Percentiles rank a stretch among this genome's conserved stretches.
Conservation (phyloP, 2,329 filamentous ascomycete genomes). For the Trichothecium sympodiale region DNA sequence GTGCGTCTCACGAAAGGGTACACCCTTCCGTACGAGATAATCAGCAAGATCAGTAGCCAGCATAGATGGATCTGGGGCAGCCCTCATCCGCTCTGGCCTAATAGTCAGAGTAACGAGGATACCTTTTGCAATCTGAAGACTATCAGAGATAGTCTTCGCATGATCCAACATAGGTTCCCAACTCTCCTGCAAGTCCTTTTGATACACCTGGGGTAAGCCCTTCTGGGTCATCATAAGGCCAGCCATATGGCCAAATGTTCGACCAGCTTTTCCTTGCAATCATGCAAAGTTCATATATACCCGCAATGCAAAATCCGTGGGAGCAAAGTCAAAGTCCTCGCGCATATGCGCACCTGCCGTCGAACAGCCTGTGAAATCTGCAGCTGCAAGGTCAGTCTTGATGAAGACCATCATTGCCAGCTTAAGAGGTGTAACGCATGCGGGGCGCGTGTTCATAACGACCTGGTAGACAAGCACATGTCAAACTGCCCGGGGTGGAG, state of each 20-base stretch:
- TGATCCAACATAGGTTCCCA: slow-evolving; percentile 72
- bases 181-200: slow-evolving; percentile 79
- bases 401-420: too few species aligned
- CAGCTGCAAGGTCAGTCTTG: too few species aligned
- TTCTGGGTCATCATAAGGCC: slow-evolving; percentile 46
- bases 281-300: too few species aligned
- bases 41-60: slow-evolving; percentile 9
- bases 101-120: slow-evolving; percentile 46
- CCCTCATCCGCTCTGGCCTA: slow-evolving; percentile 4
- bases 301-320: too few species aligned
- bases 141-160: slow-evolving; percentile 68
- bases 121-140: slow-evolving; percentile 68
- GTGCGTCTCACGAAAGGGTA: slow-evolving; percentile 8
- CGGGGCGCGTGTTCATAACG: too few species aligned
- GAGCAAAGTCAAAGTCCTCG: too few species aligned
- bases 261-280: neutral
- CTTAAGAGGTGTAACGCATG: too few species aligned
- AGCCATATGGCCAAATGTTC: neutral
- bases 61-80: slow-evolving; percentile 5
- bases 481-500: too few species aligned
- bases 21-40: slow-evolving; percentile 5
- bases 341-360: too few species aligned
- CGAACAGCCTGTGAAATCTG: too few species aligned
- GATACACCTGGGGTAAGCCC: slow-evolving; percentile 70
- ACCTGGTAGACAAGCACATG: too few species aligned